Percentiles rank a stretch among this genome's conserved stretches.
phyloP scores from a whole-genome alignment of 306 rosid genomes.

The Citrullus amarus region DNA sequence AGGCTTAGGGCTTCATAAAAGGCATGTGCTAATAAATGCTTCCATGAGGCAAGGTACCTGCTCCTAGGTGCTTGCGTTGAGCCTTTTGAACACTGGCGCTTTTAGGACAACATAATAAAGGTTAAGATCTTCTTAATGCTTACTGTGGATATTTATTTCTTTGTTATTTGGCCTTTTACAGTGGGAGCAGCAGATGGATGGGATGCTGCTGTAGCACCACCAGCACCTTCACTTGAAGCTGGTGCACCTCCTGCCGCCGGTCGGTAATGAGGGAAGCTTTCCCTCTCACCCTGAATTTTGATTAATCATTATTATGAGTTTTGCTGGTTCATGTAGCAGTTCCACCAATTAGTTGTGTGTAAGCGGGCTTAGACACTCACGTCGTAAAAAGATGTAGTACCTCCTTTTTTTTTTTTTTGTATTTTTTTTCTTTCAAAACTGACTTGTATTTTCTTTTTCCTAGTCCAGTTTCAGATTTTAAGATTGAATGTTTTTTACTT shows the following conservation, averaged over 20 bases:
- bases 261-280: constrained; percentile 13
- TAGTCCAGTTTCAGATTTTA: neutral
- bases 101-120: too few relatives aligned
- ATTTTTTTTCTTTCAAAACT: neutral
- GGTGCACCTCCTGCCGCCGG: constrained; percentile 6
- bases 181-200: constrained; percentile 20
- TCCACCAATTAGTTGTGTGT: neutral
- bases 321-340: neutral
- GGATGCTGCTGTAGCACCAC: constrained; percentile 20
- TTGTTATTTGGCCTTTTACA: neutral
- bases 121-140: neutral
- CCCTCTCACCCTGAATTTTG: neutral
- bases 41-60: too few relatives aligned
- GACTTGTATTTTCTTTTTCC: neutral
- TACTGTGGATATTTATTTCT: neutral
- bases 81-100: too few relatives aligned
- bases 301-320: neutral
- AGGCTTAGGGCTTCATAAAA: too few relatives aligned
- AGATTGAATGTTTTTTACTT: neutral
- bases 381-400: neutral
- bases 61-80: too few relatives aligned
- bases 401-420: neutral
- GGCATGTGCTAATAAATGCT: too few relatives aligned
- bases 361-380: neutral
- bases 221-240: constrained; percentile 18